Evolutionary conservation across 495 filamentous ascomycete species (phyloP), one percentile per base, ranked within the genome.

Genomic region (Hypomontagnella monticulosa): DNA sequence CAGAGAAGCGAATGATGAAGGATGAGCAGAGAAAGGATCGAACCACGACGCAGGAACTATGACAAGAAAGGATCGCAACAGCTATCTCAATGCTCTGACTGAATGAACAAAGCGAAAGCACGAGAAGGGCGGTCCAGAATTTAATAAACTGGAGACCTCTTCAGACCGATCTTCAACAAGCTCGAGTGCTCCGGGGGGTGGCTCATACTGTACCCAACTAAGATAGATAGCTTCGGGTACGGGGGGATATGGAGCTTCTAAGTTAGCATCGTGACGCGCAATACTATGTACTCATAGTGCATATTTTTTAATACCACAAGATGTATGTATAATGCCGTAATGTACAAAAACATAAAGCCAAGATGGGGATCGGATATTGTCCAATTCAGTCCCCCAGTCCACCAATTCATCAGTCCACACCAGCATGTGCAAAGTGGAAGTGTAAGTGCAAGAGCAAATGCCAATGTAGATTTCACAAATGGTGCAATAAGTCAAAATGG

Each of bases 61-160:
- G 56, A 60, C 49, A 48, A 60, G 51, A 43, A 18, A 32, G 38
- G 4, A n/a, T 34, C 23, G 50, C 47, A 36, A 23, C 30, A 33
- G 30, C 51, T 52, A 11, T 63, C 16, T 60, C 23, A 27, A 27
- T 27, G 23, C 23, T 27, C 23, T 27, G 23, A 27, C 23, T 3
- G 16, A 12, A 11, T 9, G 48, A 63, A 63, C 65, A 63, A 63
- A 63, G 55, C 65, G 65, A 58, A 63, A 34, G 56, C 34, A 63
- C 49, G 55, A 64, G 60, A 61, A 69, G 66, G 66, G 60, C 51
- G 66, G 66, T 64, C 66, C 66, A 69, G 66, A 69, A 69, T 69
- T 69, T 69, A 69, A 69, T 64, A 63, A 69, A 69, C 40, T 69
- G 60, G 60, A 40, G 66, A 61, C 50, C 12, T 4, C 49, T 60